These are phyloP conservation scores for Vanderwaltozyma tropicalis DNA, from an alignment of 805 yeast species.

Conservation along the genomic window DNA sequence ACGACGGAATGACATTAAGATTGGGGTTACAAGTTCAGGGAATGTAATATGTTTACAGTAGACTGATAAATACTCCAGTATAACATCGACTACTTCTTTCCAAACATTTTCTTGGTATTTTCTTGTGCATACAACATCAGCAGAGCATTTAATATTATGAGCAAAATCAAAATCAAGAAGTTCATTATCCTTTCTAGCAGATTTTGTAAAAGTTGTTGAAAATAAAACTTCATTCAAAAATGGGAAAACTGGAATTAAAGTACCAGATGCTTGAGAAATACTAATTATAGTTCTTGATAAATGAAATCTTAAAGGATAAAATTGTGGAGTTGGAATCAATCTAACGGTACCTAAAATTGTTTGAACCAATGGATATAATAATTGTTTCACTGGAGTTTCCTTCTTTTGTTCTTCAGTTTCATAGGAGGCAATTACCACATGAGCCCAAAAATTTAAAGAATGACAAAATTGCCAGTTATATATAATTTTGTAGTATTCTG, in stretches of 20 bases:
- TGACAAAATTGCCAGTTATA: conserved; percentile 97
- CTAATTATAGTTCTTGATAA: conserved; percentile 72
- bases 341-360: conserved; percentile 85
- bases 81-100: conserved; percentile 72
- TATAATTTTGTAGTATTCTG: conserved; percentile 72
- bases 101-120: conserved; percentile 78
- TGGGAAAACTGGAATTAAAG: conserved; percentile 85
- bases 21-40: conserved; percentile 87
- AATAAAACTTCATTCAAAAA: conserved; percentile 68
- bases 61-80: conserved; percentile 71
- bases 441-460: conserved; percentile 92
- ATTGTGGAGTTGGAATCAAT: conserved; percentile 86
- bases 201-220: conserved; percentile 69
- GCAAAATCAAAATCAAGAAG: conserved; percentile 74
- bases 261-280: conserved; percentile 76
- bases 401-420: conserved; percentile 49
- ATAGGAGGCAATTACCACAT: conserved; percentile 67
- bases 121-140: conserved; percentile 70
- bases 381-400: conserved; percentile 56
- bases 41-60: conserved; percentile 84
- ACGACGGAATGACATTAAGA: conserved; percentile 66
- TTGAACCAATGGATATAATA: conserved; percentile 90
- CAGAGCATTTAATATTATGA: conserved; percentile 68
- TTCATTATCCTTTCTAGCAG: conserved; percentile 47
- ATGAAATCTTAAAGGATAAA: conserved; percentile 86